phyloP scores from a whole-genome alignment of 139 green algal genomes.

The Chlorella sorokiniana region DNA sequence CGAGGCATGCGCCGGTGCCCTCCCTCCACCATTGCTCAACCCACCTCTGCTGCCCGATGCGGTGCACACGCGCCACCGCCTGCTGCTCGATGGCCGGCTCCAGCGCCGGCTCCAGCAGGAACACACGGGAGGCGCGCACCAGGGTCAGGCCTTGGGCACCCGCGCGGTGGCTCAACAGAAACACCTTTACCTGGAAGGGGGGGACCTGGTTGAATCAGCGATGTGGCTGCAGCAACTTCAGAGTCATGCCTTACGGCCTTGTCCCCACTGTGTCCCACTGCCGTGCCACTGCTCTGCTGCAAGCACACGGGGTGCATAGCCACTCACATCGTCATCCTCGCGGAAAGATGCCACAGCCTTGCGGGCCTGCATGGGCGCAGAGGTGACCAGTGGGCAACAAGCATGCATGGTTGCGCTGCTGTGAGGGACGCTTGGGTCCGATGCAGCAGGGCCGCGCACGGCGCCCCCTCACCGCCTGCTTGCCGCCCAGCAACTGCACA shows the following conservation, averaged over 20 bases:
- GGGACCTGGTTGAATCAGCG: background rate
- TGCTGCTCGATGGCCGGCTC: slow-evolving; percentile 50
- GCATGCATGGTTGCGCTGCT: background rate
- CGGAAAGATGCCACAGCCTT: slow-evolving; percentile 36
- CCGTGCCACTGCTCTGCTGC: too few relatives aligned
- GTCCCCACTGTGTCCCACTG: too few relatives aligned
- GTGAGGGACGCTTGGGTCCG: too few relatives aligned
- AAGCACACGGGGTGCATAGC: too few relatives aligned
- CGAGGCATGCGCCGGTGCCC: background rate
- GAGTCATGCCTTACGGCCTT: too few relatives aligned
- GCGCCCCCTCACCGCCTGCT: slow-evolving; percentile 28
- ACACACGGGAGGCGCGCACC: slow-evolving; percentile 65
- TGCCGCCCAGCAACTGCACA: slow-evolving; percentile 26
- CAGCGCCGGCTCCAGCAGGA: slow-evolving; percentile 61
- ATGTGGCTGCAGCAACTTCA: background rate
- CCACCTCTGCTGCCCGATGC: slow-evolving; percentile 51
- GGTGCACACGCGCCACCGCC: slow-evolving; percentile 59
- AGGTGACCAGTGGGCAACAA: background rate
- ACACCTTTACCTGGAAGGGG: slow-evolving; percentile 42
- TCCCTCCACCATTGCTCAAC: background rate
- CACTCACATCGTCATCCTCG: slow-evolving; percentile 29
- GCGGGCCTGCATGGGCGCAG: slow-evolving; percentile 10
- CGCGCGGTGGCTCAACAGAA: slow-evolving; percentile 60
- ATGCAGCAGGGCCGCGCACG: too few relatives aligned
- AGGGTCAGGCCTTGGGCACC: slow-evolving; percentile 69